These are phyloP conservation scores for Rhazya stricta DNA, from an alignment of 257 asterid genomes.

Conservation along the genomic window DNA sequence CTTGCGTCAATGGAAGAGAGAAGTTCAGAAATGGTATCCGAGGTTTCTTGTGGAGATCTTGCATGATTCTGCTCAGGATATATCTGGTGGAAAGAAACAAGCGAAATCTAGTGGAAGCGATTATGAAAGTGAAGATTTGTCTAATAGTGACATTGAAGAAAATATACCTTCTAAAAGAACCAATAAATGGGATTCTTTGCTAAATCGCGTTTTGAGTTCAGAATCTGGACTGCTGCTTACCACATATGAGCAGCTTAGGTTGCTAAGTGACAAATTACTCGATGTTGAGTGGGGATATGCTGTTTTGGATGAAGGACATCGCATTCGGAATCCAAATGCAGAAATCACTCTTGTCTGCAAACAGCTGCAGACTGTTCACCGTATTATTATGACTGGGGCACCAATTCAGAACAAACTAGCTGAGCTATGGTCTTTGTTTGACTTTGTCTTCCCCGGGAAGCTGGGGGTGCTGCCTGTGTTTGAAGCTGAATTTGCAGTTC, in stretches of 20 bases:
- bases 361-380: slow-evolving; percentile 96
- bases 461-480: slow-evolving; percentile 93
- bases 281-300: slow-evolving; percentile 97
- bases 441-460: slow-evolving; percentile 97
- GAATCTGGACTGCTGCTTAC: slow-evolving; percentile 86
- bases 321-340: slow-evolving; percentile 95
- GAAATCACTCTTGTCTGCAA: slow-evolving; percentile 95
- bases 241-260: slow-evolving; percentile 91
- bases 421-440: slow-evolving; percentile 97
- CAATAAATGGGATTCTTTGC: slow-evolving; percentile 73
- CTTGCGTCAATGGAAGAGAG: slow-evolving; percentile 90
- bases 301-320: slow-evolving; percentile 93
- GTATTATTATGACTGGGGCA: slow-evolving; percentile 91
- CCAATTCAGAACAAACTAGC: slow-evolving; percentile 96
- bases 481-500: slow-evolving; percentile 98
- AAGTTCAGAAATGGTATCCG: slow-evolving; percentile 86
- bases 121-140: slow-evolving; percentile 55
- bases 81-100: slow-evolving; percentile 44
- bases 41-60: slow-evolving; percentile 72
- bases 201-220: slow-evolving; percentile 70
- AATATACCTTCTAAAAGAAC: slow-evolving; percentile 37
- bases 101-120: slow-evolving; percentile 56
- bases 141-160: slow-evolving; percentile 53
- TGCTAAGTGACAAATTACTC: slow-evolving; percentile 70
- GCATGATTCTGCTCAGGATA: slow-evolving; percentile 83